These are phyloP conservation scores for Crataegus laevigata DNA, from an alignment of 306 rosid genomes.

Conservation along the genomic window DNA sequence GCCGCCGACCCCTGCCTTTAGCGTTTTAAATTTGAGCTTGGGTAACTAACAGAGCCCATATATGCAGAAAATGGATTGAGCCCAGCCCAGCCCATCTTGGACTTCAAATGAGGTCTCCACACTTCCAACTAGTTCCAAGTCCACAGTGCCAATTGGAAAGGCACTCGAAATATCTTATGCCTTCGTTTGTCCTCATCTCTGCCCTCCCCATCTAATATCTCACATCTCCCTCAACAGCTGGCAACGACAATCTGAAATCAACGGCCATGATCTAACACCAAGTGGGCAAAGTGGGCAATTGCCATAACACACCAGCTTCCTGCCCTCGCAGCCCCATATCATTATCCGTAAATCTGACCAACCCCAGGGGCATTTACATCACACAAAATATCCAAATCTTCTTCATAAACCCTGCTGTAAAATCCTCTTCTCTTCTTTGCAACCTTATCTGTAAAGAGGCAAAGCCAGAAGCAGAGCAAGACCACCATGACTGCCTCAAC, in stretches of 20 bases:
- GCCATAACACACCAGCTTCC: neutral
- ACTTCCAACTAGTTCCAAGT: neutral
- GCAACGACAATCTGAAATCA: neutral
- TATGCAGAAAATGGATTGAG: neutral
- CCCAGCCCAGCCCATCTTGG: neutral
- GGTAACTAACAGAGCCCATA: neutral
- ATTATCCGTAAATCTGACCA: neutral
- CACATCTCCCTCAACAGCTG: neutral
- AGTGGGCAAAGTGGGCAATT: neutral
- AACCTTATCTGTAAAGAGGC: constrained; percentile 41
- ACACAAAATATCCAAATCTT: neutral
- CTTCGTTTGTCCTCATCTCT: neutral
- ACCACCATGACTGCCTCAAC: constrained; percentile 64
- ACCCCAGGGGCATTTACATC: neutral
- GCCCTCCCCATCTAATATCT: neutral
- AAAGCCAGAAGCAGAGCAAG: neutral
- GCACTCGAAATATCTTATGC: neutral
- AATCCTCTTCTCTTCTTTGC: constrained; percentile 4
- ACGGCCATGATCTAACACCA: constrained; percentile 2
- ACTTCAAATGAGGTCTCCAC: neutral
- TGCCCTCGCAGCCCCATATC: neutral
- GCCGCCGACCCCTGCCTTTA: too few species aligned
- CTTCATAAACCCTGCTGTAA: constrained; percentile 8
- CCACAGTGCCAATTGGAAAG: neutral
- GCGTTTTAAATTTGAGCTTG: too few species aligned